Evolutionary conservation across 148 eudicot genomes (phyloP).

Genomic region (Nepenthes mirabilis): DNA sequence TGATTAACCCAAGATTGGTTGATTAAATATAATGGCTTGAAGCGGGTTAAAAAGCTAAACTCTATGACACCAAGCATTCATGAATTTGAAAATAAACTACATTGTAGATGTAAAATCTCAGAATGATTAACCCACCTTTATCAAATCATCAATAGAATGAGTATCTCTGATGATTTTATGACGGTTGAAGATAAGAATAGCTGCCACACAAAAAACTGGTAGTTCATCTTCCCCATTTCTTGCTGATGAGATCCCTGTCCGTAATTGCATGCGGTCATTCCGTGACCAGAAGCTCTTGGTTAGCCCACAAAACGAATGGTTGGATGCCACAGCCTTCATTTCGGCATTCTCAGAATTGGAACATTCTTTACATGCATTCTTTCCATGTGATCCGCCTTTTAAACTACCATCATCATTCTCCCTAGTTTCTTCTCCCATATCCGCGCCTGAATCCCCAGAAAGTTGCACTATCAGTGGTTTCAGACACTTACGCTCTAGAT

Average conservation of each 20-base stretch:
- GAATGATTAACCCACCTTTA: slow-evolving; percentile 49
- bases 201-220: slow-evolving; percentile 90
- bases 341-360: slow-evolving; percentile 38
- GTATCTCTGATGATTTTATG: slow-evolving; percentile 77
- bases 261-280: slow-evolving; percentile 39
- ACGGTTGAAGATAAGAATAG: slow-evolving; percentile 73
- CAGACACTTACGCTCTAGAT: slow-evolving; percentile 58
- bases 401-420: slow-evolving; percentile 26
- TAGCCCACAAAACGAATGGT: slow-evolving; percentile 78
- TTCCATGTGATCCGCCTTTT: slow-evolving; percentile 31
- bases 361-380: slow-evolving; percentile 30
- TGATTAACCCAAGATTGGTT: too few relatives aligned
- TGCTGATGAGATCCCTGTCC: slow-evolving; percentile 29
- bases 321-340: slow-evolving; percentile 34
- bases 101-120: background rate
- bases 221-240: slow-evolving; percentile 69
- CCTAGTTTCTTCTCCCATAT: slow-evolving; percentile 36
- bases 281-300: slow-evolving; percentile 74
- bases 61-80: too few relatives aligned
- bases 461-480: slow-evolving; percentile 61
- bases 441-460: slow-evolving; percentile 37
- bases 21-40: too few relatives aligned
- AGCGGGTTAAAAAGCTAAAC: too few relatives aligned
- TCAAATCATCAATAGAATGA: slow-evolving; percentile 84
- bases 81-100: too few relatives aligned